These are phyloP conservation scores for Dictyostelium citrinum DNA, from an alignment of 78 protist genomes.

Conservation along the genomic window DNA sequence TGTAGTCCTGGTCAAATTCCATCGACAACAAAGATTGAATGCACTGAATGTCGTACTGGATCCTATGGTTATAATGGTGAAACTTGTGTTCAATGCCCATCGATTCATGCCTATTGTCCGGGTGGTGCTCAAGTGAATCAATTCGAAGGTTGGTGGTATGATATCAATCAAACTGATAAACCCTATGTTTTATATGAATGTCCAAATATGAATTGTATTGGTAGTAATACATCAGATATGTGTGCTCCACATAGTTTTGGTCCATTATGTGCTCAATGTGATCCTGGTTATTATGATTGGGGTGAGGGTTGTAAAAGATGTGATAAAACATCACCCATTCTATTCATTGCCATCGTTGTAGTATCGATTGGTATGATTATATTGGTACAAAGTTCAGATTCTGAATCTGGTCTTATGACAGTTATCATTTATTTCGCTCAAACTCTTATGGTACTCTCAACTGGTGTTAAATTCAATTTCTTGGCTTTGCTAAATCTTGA, in stretches of 20 bases:
- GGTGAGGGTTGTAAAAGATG: constrained; percentile 32
- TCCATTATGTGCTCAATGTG: constrained; percentile 33
- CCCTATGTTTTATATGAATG: constrained; percentile 23
- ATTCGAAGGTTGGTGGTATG: constrained; percentile 39
- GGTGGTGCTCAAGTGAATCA: not conserved
- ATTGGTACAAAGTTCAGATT: constrained; percentile 42
- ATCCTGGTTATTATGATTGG: constrained; percentile 58
- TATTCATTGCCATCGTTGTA: not conserved
- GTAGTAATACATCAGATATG: not conserved
- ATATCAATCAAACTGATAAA: not conserved
- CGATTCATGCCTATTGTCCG: constrained; percentile 17
- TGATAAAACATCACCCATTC: not conserved
- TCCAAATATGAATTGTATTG: not conserved
- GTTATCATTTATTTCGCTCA: constrained; percentile 46
- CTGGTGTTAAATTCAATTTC: constrained; percentile 23
- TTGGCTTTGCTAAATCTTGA: constrained; percentile 3
- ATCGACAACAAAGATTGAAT: not conserved
- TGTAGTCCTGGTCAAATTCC: constrained; percentile 22
- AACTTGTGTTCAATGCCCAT: constrained; percentile 41
- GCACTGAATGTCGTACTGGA: not conserved
- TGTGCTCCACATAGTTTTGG: constrained; percentile 13
- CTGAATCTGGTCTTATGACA: constrained; percentile 50
- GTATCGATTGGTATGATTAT: not conserved
- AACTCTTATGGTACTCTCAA: constrained; percentile 40
- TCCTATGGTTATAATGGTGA: constrained; percentile 29